These are phyloP conservation scores for Backusella sp. DNA, from an alignment of 192 early-diverging fungal genomes.

Conservation along the genomic window DNA sequence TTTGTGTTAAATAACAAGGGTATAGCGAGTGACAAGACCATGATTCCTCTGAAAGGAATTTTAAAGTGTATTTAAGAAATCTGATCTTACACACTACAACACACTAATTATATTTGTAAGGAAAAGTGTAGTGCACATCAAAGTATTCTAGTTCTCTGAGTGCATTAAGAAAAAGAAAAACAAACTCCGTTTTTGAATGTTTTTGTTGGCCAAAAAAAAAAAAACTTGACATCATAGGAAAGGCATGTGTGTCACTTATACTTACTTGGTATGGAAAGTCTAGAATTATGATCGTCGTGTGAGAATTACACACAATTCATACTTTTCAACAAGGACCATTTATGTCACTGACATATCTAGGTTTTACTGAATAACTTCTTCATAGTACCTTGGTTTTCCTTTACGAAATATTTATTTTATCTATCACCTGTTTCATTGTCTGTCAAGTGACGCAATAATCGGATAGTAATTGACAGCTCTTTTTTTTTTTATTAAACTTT, in stretches of 20 bases:
- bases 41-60: too few species aligned
- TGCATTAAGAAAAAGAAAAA: too few species aligned
- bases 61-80: too few species aligned
- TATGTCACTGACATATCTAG: not conserved
- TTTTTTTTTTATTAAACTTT: not conserved
- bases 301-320: not conserved
- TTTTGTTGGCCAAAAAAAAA: not conserved
- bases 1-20: too few species aligned
- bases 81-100: too few species aligned
- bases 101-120: too few species aligned
- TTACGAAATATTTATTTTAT: not conserved
- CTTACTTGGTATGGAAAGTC: not conserved
- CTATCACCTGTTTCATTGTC: not conserved
- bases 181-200: too few species aligned
- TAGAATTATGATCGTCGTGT: not conserved
- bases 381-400: not conserved
- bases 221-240: not conserved
- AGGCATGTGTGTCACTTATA: not conserved
- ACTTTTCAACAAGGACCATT: too few species aligned
- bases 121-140: too few species aligned
- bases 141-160: too few species aligned
- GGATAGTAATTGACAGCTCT: not conserved
- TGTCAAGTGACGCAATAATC: not conserved
- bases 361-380: not conserved
- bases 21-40: too few species aligned